Evolutionary conservation across 2,329 filamentous ascomycete species (phyloP).

Genomic region (Ustilaginoidea virens): DNA sequence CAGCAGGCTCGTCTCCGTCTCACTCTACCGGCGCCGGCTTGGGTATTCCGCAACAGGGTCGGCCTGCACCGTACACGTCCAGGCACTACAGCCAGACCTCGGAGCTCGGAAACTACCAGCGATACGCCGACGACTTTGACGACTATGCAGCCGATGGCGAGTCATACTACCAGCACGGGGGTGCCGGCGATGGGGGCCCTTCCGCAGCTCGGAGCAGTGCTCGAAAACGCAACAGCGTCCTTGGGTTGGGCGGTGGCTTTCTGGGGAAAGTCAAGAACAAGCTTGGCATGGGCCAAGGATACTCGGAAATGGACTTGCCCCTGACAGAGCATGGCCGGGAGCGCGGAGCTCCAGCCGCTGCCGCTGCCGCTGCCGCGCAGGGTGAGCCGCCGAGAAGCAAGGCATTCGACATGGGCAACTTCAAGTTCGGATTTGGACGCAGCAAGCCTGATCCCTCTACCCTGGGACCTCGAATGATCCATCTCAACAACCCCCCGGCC

Average conservation of each 20-base stretch:
- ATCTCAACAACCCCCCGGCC: slow-evolving; percentile 89
- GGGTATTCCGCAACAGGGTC: slow-evolving; percentile 7
- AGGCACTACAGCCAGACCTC: slow-evolving; percentile 59
- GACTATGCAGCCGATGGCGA: slow-evolving; percentile 65
- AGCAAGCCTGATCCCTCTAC: slow-evolving; percentile 79
- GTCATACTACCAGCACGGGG: slow-evolving; percentile 69
- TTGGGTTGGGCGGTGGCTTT: slow-evolving; percentile 74
- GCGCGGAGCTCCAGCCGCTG: slow-evolving; percentile 21
- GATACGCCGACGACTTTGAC: slow-evolving; percentile 79
- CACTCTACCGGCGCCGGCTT: slow-evolving; percentile 19
- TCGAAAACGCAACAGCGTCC: slow-evolving; percentile 73
- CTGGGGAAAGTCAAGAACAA: slow-evolving; percentile 79
- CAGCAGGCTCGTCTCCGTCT: slow-evolving; percentile 28
- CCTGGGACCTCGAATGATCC: slow-evolving; percentile 79
- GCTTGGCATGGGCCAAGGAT: slow-evolving; percentile 73
- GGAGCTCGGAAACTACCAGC: slow-evolving; percentile 72
- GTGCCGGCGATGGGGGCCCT: slow-evolving; percentile 40
- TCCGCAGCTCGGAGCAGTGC: slow-evolving; percentile 31
- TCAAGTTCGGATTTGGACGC: slow-evolving; percentile 85
- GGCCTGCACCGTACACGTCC: slow-evolving; percentile 28
- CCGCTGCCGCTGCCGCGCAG: slow-evolving; percentile 24
- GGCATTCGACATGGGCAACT: slow-evolving; percentile 55
- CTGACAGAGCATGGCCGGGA: slow-evolving; percentile 57
- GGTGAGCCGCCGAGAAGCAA: slow-evolving; percentile 30
- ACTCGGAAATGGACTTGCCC: slow-evolving; percentile 97